phyloP scores from a whole-genome alignment of 352 stramenopile species.

The Blastocystis sp. region DNA sequence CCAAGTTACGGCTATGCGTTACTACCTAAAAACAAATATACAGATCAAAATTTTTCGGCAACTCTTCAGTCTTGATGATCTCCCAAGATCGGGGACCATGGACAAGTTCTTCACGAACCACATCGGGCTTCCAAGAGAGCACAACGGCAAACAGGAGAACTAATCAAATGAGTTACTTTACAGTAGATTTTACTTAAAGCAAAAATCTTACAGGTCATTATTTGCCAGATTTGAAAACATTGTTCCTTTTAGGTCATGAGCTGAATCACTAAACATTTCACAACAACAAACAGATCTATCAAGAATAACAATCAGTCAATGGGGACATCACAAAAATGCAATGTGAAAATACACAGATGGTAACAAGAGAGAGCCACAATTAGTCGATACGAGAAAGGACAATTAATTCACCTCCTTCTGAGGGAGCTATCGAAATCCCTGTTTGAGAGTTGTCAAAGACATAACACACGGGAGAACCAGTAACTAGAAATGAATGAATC shows the following conservation, averaged over 20 bases:
- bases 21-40: neutral
- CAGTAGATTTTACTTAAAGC: neutral
- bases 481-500: neutral
- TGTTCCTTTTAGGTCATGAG: neutral
- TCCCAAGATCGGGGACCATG: constrained; percentile 16
- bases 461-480: neutral
- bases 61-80: constrained; percentile 29
- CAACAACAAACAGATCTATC: neutral
- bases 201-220: neutral
- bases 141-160: constrained; percentile 8
- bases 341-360: no score
- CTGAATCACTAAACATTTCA: neutral
- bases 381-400: neutral
- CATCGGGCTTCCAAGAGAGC: constrained; percentile 11
- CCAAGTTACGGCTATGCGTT: constrained; percentile 80
- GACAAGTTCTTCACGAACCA: constrained; percentile 24
- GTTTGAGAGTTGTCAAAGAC: neutral
- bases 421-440: neutral
- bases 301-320: no score
- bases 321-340: no score
- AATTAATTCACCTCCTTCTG: neutral
- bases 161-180: neutral
- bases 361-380: no score
- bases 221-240: neutral
- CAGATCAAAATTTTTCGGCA: constrained; percentile 46